Evolutionary conservation across 257 asterid genomes (phyloP), one percentile per base, ranked within the genome.

Genomic region (Solanum paucissectum): DNA sequence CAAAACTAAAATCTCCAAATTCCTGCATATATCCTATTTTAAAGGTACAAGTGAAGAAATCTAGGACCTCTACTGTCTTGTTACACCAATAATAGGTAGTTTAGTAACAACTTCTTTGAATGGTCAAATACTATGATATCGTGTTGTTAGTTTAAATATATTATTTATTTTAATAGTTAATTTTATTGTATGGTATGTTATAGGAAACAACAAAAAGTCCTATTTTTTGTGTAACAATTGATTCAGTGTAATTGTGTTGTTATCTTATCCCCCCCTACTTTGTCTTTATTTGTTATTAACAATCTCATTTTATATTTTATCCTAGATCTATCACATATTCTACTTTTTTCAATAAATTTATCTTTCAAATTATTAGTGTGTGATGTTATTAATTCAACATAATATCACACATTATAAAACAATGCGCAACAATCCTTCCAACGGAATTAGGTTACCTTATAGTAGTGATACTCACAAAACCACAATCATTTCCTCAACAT

Each of bases 331-430:
- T 66, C 8, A 5, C 4, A 2, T 25, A 25, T 6, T 5, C 1
- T 66, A 10, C 2, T 25, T 25, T 64, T n/a, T 25, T 25, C 0
- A 1, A 0, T 66, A 66, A 0, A 0, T 66, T 25, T 12, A 1
- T 27, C 0, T 6, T 66, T 25, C 2, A 12, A 66, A 0, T 0
- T 12, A 27, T 25, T 6, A 5, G 0, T 11, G 1, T 25, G 1
- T 12, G 2, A 27, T 13, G 27, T 66, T 25, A 25, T 12, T 44
- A 12, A 66, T 12, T 1, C 1, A 66, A 66, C 16, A 66, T 1
- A 66, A 23, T 23, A 23, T 1, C 5, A 58, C 1, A 20, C 12
- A 58, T 58, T 58, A 21, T 58, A 4, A 58, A 58, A n/a, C 2
- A 62, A 4, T n/a, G 2, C 0, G 7, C 1, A 62, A 62, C 14